These are phyloP conservation scores for Fraxinus anomala DNA, from an alignment of 257 asterid species.

Conservation along the genomic window DNA sequence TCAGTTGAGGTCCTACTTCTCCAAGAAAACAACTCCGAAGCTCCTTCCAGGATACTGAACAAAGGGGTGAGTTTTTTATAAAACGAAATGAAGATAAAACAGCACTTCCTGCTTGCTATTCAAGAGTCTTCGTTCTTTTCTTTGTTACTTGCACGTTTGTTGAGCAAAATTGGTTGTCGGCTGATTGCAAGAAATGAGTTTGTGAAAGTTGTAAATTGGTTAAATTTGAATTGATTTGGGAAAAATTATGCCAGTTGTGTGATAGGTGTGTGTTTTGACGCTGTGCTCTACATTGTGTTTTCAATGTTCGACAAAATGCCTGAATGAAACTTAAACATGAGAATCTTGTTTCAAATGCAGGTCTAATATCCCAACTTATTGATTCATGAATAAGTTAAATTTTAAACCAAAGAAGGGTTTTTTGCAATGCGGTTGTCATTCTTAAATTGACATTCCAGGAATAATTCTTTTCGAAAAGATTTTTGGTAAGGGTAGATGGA, in stretches of 20 bases:
- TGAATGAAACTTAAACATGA: not conserved
- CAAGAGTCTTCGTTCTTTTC: not conserved
- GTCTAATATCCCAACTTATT: not conserved
- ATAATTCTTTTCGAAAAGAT: not conserved
- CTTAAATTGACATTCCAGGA: not conserved
- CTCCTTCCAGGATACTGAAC: not conserved
- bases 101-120: not conserved
- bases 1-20: not conserved
- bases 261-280: not conserved
- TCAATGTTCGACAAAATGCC: slow-evolving; percentile 31
- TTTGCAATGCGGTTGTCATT: not conserved
- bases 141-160: not conserved
- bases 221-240: slow-evolving; percentile 9
- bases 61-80: not conserved
- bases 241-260: not conserved
- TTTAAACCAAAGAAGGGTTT: not conserved
- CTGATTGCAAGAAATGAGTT: slow-evolving; percentile 7
- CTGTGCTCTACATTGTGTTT: not conserved
- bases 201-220: not conserved
- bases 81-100: not conserved
- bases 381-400: not conserved
- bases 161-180: not conserved
- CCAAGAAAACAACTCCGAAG: not conserved
- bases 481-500: not conserved
- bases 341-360: not conserved